Conservation (phyloP, 2,329 filamentous ascomycete species). For the Fusarium globosum region DNA sequence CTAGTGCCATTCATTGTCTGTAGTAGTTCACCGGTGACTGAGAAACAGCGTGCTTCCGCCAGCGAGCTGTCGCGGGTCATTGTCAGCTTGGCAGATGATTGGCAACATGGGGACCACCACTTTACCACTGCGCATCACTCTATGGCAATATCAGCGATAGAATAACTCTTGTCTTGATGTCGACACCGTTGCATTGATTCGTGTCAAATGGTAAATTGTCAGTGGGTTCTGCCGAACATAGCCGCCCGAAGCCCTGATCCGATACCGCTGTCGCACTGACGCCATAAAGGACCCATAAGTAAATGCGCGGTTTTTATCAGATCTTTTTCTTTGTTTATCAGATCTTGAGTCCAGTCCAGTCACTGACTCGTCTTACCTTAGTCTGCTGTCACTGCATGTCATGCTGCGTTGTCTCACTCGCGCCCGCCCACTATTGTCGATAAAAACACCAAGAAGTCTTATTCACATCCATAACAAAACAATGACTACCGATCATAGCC, state of each 20-base stretch:
- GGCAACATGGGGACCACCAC: not conserved
- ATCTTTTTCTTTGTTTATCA: constrained; percentile 30
- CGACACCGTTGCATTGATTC: not conserved
- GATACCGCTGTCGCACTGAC: constrained; percentile 28
- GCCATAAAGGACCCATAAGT: constrained; percentile 31
- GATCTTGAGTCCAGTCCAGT: constrained; percentile 17
- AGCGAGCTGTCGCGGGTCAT: not conserved
- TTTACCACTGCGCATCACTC: not conserved
- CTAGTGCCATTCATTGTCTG: not conserved
- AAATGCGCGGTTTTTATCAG: constrained; percentile 35
- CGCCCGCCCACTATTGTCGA: constrained; percentile 6
- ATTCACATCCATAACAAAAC: not conserved
- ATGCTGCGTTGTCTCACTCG: constrained; percentile 32
- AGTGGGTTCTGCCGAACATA: constrained; percentile 15
- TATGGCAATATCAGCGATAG: not conserved
- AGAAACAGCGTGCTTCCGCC: not conserved
- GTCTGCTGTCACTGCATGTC: constrained; percentile 14
- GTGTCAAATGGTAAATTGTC: not conserved
- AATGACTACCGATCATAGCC: constrained; percentile 19
- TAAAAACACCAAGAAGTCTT: not conserved
- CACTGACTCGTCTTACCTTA: constrained; percentile 18
- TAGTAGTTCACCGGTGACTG: not conserved
- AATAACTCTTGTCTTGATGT: rapidly evolving
- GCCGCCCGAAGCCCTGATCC: constrained; percentile 23
- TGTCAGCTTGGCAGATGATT: not conserved